Evolutionary conservation across 345 rosid genomes (phyloP), one percentile per base, ranked within the genome.

Genomic region (Boechera retrofracta): DNA sequence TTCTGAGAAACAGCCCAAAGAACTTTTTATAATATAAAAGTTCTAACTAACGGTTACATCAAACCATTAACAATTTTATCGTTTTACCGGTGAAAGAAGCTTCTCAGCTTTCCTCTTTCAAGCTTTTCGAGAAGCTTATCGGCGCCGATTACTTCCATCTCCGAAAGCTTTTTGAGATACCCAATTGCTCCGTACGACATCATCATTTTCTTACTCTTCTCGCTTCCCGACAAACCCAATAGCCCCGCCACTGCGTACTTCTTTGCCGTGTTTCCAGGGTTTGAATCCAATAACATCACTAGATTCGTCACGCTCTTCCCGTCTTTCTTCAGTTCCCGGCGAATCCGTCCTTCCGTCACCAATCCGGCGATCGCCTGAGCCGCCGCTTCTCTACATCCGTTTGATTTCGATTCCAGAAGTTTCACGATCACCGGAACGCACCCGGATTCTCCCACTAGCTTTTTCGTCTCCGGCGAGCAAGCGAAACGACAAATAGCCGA

Each of bases 151-250:
- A 90, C 82, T 71, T 92, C 99, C 92, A 92, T 88, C 75, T 95
- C 99, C 0, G 84, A 76, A 28, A 95, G 91, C 90, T 92, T 95
- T 81, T 90, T 95, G 69, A 95, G 83, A 69, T 95, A 95, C 38
- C 99, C 99, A 1, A 92, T 90, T 2, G 97, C 99, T 41, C 99
- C 98, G 49, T 95, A 88, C 24, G 98, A 90, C 15, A 95, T 77
- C 99, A 95, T 95, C 69, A 86, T 79, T 79, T 83, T 92, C 88
- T 85, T 92, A 71, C 98, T 89, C 82, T 90, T 95, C 84, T 86
- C 88, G 75, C 96, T 83, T 10, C 93, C 82, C 9, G 97, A 87
- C 38, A 94, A 80, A 2, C 83, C 78, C 70, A 84, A 60, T 0
- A 94, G 87, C 82, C 91, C 91, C 6, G 84, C 77, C 57, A 92